Base-by-base conservation (phyloP, 768 basidiomycete species). In the Harrya chromipes region DNA sequence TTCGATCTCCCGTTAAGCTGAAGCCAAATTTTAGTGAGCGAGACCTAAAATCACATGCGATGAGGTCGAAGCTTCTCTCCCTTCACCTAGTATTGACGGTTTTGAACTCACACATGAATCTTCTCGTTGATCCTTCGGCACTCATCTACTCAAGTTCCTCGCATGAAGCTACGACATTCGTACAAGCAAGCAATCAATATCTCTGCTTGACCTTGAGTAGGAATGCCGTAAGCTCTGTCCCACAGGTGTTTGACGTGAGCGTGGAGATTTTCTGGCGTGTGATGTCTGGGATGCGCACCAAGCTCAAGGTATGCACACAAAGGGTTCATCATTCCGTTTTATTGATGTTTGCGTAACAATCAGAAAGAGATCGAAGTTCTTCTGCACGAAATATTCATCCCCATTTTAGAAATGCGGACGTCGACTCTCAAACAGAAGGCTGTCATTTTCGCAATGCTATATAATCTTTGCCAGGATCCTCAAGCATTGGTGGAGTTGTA, bases 321-420 rank as follows among this genome's bases (percentile, higher is more conserved):
- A 20, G 42, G 6, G 12, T 47, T 4, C 5, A 23, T 26, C 7
- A 47, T 49, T 43, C 24, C 36, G 34, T 35, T 16, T 37, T 26
- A 43, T 47, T 58, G 27, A 64, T 47, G 34, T 41, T 44, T 40
- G 44, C 20, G 17, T 35, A 23, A 48, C 33, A 27, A 59, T 39
- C 65, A 97, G 95, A 97, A 97, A 88, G 97, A 99, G 69, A 97
- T 98, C 49, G 95, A 97, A 68, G 94, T 99, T 33, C 76, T 99
- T n/a, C 70, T 99, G 41, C 94, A 97, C 59, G 97, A 99, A 68
- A 98, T 99, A 54, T 99, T 98, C 74, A 84, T 98, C 48, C 97
- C 97, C 2, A 95, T 99, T 41, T 75, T 98, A 50, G 97, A 99
- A 71, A 97, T 99, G 94, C 84, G 86, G 65, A 98, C 90, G 9